Conservation (phyloP, 2,329 filamentous ascomycete species). For the Epicoccum nigrum region DNA sequence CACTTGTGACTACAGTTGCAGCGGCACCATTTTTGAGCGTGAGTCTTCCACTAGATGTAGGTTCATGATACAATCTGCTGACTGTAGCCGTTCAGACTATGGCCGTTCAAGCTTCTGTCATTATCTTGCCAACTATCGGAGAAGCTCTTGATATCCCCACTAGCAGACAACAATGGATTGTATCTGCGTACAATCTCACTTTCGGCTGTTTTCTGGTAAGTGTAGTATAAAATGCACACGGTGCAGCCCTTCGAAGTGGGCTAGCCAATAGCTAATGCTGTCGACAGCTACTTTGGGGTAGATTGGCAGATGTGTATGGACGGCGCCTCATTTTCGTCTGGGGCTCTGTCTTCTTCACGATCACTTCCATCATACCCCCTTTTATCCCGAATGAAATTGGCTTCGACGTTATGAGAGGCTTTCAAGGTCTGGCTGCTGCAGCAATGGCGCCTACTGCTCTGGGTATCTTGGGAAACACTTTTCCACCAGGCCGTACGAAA, state of each 20-base stretch:
- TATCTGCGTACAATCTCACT: conserved; percentile 68
- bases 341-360: conserved; percentile 68
- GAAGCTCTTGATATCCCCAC: conserved; percentile 62
- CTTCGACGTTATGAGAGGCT: conserved; percentile 69
- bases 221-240: not conserved
- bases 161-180: conserved; percentile 67
- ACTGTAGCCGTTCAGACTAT: conserved; percentile 53
- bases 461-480: conserved; percentile 71
- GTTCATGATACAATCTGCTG: not conserved
- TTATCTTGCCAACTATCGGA: conserved; percentile 68
- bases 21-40: conserved; percentile 44
- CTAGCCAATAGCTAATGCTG: not conserved
- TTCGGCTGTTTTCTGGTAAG: conserved; percentile 68
- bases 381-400: conserved; percentile 71
- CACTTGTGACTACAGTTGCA: conserved; percentile 36
- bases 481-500: conserved; percentile 70
- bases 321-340: conserved; percentile 69
- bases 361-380: conserved; percentile 64
- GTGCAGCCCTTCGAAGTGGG: not conserved
- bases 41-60: conserved; percentile 4
- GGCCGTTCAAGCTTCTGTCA: conserved; percentile 64
- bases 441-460: conserved; percentile 74
- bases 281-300: conserved; percentile 64
- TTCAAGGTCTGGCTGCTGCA: conserved; percentile 71
- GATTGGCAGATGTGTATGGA: conserved; percentile 70